Evolutionary conservation across 352 stramenopile species (phyloP).

Genomic region (Albugo laibachii): DNA sequence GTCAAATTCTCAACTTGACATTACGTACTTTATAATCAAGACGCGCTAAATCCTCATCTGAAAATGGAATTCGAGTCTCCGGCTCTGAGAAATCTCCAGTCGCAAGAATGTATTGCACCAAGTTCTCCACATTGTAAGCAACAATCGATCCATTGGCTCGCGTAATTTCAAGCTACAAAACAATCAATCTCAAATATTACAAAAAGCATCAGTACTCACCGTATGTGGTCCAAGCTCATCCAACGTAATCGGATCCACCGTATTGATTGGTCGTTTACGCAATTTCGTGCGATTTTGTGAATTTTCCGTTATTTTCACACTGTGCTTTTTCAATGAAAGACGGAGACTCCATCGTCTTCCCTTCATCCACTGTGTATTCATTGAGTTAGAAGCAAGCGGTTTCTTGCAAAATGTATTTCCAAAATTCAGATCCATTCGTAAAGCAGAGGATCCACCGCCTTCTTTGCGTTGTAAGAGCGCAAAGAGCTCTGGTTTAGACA

Average conservation of each 20-base stretch:
- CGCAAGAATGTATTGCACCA: conserved; percentile 76
- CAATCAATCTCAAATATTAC: neutral
- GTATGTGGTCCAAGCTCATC: conserved; percentile 50
- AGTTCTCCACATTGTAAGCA: conserved; percentile 69
- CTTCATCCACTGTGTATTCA: neutral
- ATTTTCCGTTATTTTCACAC: conserved; percentile 1
- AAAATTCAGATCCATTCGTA: neutral
- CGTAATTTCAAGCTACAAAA: conserved; percentile 58
- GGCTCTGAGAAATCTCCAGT: conserved; percentile 81
- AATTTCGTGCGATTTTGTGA: neutral
- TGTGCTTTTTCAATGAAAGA: conserved; percentile 1
- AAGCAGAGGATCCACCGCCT: conserved; percentile 18
- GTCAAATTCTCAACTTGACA: conserved; percentile 1
- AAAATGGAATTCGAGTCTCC: conserved; percentile 74
- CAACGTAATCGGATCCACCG: conserved; percentile 78
- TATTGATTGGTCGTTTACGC: conserved; percentile 42
- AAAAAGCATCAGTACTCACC: conserved; percentile 13
- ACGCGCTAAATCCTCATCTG: conserved; percentile 47
- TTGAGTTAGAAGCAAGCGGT: neutral
- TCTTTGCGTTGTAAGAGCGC: conserved; percentile 55
- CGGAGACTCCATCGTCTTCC: neutral
- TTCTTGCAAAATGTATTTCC: neutral
- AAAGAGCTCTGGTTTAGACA: conserved; percentile 66
- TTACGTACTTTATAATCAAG: conserved; percentile 46
- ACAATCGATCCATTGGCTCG: conserved; percentile 66